Base-by-base conservation (phyloP, 345 rosid genomes). In the Crucihimalaya himalaica region DNA sequence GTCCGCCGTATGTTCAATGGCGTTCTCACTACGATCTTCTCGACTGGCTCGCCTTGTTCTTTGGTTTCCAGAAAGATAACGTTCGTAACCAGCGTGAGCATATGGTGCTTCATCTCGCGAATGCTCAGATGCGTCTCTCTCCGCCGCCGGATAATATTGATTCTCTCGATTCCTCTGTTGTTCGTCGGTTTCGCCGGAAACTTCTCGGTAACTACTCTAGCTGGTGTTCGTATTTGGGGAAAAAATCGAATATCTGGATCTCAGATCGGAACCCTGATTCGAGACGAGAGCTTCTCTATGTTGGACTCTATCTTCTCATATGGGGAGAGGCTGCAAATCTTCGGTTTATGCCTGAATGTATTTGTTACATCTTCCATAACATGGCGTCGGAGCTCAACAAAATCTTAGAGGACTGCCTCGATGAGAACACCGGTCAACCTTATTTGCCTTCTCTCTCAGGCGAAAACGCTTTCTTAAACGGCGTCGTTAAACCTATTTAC, bases 311-410 rank as follows among this genome's bases (percentile, higher is more conserved):
- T 69, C 87, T 91, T 37, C 84, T 94, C 34, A 81, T 94, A 4
- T 94, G 98, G 97, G 98, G 98, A 0, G 98, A 94, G 67, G 77
- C 93, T 4, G 97, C 95, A 50, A 94, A 94, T 80, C 81, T 91
- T 8, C 76, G 98, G 21, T 91, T 94, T 63, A 86, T 94, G 86
- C 95, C 96, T 6, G 98, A 94, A 35, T 94, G 98, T 72, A 74
- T 91, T 9, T 91, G 91, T 76, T 94, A 84, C 60, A 86, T 94
- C 43, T 94, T 91, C 48, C 97, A 94, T 40, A 77, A 94, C 70
- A 94, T 94, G 98, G 92, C 90, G 34, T 83, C 85, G 82, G 98
- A 94, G 73, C 83, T 94, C 63, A 94, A 94, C 83, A 89, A 86
- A 78, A 82, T 94, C 39, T 68, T 94, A 0, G 97, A 94, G 71